phyloP scores from a whole-genome alignment of 2,329 filamentous ascomycete genomes.

The Fusarium avenaceum region DNA sequence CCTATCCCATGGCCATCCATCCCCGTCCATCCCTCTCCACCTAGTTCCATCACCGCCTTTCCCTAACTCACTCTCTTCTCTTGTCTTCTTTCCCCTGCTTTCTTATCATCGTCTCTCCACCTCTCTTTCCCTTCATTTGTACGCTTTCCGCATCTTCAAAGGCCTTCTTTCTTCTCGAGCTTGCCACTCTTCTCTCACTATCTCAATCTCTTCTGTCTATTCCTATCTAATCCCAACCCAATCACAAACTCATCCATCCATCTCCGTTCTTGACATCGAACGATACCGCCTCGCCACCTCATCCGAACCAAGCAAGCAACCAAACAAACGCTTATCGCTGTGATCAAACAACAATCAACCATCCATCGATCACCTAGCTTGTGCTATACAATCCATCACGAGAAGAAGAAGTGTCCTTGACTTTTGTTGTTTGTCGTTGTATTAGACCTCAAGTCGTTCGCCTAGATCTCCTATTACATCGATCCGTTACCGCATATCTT shows the following conservation, averaged over 20 bases:
- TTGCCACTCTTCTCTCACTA: constrained; percentile 50
- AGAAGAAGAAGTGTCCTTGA: constrained; percentile 55
- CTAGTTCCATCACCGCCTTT: constrained; percentile 55
- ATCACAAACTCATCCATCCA: constrained; percentile 13
- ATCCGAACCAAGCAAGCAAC: constrained; percentile 42
- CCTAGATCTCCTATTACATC: constrained; percentile 35
- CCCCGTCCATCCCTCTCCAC: constrained; percentile 53
- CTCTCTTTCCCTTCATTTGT: constrained; percentile 52
- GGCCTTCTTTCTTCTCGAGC: constrained; percentile 55
- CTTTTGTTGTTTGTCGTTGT: constrained; percentile 39
- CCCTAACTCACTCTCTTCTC: constrained; percentile 53
- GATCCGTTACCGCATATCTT: constrained; percentile 23
- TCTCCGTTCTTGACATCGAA: constrained; percentile 38
- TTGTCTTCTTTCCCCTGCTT: constrained; percentile 52
- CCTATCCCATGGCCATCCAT: constrained; percentile 50
- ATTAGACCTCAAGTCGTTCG: constrained; percentile 39
- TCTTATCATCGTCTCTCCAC: constrained; percentile 53
- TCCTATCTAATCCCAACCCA: constrained; percentile 34
- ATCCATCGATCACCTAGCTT: constrained; percentile 37
- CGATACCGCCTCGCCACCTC: constrained; percentile 47
- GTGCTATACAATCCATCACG: constrained; percentile 40
- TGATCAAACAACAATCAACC: constrained; percentile 35
- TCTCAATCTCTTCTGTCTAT: constrained; percentile 40
- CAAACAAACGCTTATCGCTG: constrained; percentile 41
- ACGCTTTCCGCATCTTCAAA: constrained; percentile 52